Evolutionary conservation across 2,329 filamentous ascomycete genomes (phyloP), one percentile per base, ranked within the genome.

Genomic region (Harringtonia aguacate): DNA sequence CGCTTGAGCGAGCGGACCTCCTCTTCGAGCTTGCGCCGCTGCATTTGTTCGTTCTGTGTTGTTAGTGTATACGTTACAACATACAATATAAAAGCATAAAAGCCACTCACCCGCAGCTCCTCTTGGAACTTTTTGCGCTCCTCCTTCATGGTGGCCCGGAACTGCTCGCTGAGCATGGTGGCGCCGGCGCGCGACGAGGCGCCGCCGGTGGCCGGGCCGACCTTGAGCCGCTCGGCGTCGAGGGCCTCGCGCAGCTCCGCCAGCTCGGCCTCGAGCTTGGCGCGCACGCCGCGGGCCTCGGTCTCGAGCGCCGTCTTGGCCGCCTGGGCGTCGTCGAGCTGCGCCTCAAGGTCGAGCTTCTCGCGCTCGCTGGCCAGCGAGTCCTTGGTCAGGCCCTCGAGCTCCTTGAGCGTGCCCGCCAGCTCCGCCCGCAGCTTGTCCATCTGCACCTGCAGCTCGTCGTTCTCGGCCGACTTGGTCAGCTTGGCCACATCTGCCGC

Each of bases 61-160:
- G 52, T 67, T 55, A 66, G 61, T 29, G 7, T 36, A 3, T 14
- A 43, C 34, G 28, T 33, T 4, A 38, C 13, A 17, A 33, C 13
- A 22, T 17, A 12, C 42, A 33, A 28, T 28, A 10, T 21, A 14
- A 20, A 15, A 37, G 27, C 33, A 31, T 37, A 22, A 46, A 9
- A 53, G 9, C 24, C 44, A 53, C 69, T 54, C 56, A 73, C 70
- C 61, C 61, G 65, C 34, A 75, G 55, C 46, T 73, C 72, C 50
- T 75, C 70, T 49, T 75, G 70, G 61, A 73, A 75, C 58, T 68
- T 73, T 63, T 67, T 73, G 50, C 72, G 65, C 61, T 75, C 72
- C 55, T 73, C 70, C 52, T 72, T 68, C 72, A 75, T 74, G 20
- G 69, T 73, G 8, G 66, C 61, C 39, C 72, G 59, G 60, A 75